Conservation (phyloP, 331 rosid genomes). For the Saraca asoca region DNA sequence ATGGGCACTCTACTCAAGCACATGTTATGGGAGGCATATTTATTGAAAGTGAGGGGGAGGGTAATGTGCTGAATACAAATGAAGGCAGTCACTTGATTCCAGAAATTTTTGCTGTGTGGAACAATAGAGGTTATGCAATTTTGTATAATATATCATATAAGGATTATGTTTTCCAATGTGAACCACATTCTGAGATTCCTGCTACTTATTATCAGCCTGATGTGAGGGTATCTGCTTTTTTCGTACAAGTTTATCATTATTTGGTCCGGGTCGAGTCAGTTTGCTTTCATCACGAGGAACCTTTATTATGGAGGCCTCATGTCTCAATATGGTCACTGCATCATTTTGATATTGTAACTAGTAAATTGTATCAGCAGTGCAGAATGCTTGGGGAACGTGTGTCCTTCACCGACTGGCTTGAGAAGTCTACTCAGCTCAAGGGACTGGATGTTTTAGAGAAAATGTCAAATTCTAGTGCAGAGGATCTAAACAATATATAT, state of each 20-base stretch:
- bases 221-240: conserved; percentile 47
- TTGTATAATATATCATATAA: conserved; percentile 52
- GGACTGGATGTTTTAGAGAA: conserved; percentile 36
- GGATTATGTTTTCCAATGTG: conserved; percentile 56
- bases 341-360: conserved; percentile 45
- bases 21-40: conserved; percentile 65
- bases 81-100: conserved; percentile 39
- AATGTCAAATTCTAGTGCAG: conserved; percentile 39
- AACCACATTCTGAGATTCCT: conserved; percentile 69
- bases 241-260: conserved; percentile 50
- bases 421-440: conserved; percentile 38
- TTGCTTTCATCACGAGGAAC: conserved; percentile 66
- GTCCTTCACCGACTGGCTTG: conserved; percentile 58
- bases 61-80: conserved; percentile 27
- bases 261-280: conserved; percentile 66
- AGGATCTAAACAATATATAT: conserved; percentile 27
- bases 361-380: conserved; percentile 44
- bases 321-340: conserved; percentile 58
- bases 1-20: conserved; percentile 44
- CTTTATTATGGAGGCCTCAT: conserved; percentile 72
- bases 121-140: conserved; percentile 63
- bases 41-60: conserved; percentile 50
- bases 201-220: conserved; percentile 50
- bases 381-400: conserved; percentile 50
- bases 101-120: conserved; percentile 63